Evolutionary conservation across 441 rosid species (phyloP), one percentile per base, ranked within the genome.

Genomic region (Flueggea neowawraea): DNA sequence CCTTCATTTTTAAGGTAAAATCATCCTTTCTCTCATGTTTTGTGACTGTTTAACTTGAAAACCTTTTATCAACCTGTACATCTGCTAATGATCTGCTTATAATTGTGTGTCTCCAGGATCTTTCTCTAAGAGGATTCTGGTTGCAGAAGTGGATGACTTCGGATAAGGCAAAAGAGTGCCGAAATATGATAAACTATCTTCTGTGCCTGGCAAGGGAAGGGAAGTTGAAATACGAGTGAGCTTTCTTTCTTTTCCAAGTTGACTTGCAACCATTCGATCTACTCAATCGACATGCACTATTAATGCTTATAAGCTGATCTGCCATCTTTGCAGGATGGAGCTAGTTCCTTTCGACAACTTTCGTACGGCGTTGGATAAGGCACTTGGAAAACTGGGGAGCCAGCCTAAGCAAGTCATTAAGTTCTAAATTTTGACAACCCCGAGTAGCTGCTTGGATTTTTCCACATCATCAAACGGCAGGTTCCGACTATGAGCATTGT

Each of bases 41-140:
- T 43, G 10, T 43, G 45, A 43, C 45, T 6, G 12, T 6, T 6
- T 6, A 43, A 4, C 12, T 43, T 10, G 50, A 47, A 4, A 47
- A 44, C 10, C 57, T 62, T 52, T 28, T 62, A 55, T 31, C 9
- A 5, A n/a, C n/a, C n/a, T n/a, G 41, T 47, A 43, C 45, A 43
- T 47, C 14, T 9, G 4, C 7, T 14, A 12, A 10, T 14, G n/a
- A 47, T 10, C 12, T 47, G 50, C 5, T 47, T 47, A 2, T 4
- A 6, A 14, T 33, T 39, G 32, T 17, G 14, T 57, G 52, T 31
- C 36, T 70, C 73, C 81, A 91, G 89, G 91, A 91, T 57, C 80
- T 89, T 68, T 84, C 89, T 15, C 72, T 90, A 83, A 89, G 75
- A 66, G 96, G 98, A 54, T 90, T 94, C 73, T 90, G 98, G 97